phyloP scores from a whole-genome alignment of 345 rosid genomes.

The Erodium maritimum region DNA sequence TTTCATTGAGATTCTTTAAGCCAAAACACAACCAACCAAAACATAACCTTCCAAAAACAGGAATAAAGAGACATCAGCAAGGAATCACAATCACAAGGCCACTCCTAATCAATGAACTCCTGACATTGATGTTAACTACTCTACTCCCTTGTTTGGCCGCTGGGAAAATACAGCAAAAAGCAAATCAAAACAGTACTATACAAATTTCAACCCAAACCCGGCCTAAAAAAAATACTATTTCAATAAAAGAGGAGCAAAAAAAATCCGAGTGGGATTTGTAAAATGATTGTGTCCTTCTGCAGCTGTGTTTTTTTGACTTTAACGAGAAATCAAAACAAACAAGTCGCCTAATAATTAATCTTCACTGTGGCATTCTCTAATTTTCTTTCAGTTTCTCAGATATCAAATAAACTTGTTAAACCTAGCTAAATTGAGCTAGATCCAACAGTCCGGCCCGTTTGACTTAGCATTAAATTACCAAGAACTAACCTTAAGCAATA shows the following conservation, averaged over 20 bases:
- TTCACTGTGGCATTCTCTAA: neutral
- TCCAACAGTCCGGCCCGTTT: too few relatives aligned
- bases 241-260: neutral
- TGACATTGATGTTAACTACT: neutral
- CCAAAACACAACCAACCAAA: slow-evolving; percentile 61
- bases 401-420: slow-evolving; percentile 6
- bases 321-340: neutral
- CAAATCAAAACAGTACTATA: neutral
- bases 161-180: slow-evolving; percentile 6
- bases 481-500: neutral
- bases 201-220: neutral
- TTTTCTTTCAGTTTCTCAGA: slow-evolving; percentile 8
- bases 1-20: slow-evolving; percentile 39
- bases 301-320: too few relatives aligned
- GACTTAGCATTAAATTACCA: neutral
- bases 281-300: neutral
- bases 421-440: too few relatives aligned
- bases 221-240: neutral
- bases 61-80: slow-evolving; percentile 12
- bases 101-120: slow-evolving; percentile 5
- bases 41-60: slow-evolving; percentile 48
- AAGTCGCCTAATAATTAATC: neutral
- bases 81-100: slow-evolving; percentile 7
- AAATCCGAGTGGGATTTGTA: neutral
- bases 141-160: slow-evolving; percentile 13